Evolutionary conservation across 192 early-diverging fungal species (phyloP), one percentile per base, ranked within the genome.

Genomic region (Linderina pennispora): DNA sequence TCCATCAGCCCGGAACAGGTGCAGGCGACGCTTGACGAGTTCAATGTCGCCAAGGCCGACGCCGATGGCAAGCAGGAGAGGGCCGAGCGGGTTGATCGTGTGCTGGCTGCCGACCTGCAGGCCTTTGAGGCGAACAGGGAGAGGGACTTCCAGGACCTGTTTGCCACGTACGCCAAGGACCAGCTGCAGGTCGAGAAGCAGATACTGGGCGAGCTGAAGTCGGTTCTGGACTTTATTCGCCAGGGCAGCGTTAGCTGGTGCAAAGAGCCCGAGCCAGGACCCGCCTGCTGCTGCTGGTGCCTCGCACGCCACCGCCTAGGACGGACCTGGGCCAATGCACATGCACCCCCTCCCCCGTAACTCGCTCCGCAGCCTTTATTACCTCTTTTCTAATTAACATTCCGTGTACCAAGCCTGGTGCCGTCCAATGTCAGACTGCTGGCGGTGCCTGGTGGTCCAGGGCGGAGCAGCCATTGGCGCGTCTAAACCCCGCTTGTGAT

Each of bases 11-110:
- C 64, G 0, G 74, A 59, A 10, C 66, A 62, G 23, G 61, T 52
- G 20, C 60, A 70, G 36, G 66, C 72, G 31, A 62, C 68, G 8
- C 55, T 76, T 33, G 46, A 57, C 8, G 74, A 76, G 43, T 60
- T 67, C 13, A 53, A 48, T 22, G 48, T 46, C 1, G 74, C 74
- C 11, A 58, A 67, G 49, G 49, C 59, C 16, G 74, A 76, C 22
- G 68, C 58, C 1, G 60, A 65, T 22, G 36, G 43, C 44, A 56
- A 63, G 53, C 50, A 53, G 34, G 50, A 59, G 48, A 38, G 68
- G 4, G 61, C 67, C 1, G 68, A 72, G 43, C 52, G 67, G 3
- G 59, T 72, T 1, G 67, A 76, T 46, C 21, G 40, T 11, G 71
- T 74, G 31, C 43, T 74, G 58, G 54, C 50, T 0, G 64, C 63